Conservation (phyloP, 257 asterid genomes). For the Echites panduratus region DNA sequence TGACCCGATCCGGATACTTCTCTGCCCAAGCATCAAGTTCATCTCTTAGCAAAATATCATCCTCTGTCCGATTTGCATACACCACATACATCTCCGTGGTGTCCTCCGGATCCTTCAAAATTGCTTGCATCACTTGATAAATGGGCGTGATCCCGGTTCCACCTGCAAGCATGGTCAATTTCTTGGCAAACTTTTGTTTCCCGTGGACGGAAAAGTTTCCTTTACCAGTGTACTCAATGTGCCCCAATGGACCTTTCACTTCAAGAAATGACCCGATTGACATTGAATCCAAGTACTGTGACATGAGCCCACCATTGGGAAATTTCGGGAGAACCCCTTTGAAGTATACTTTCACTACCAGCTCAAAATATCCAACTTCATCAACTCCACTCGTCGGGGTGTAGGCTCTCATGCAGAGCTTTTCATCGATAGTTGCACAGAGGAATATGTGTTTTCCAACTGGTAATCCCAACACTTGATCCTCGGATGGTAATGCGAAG, state of each 20-base stretch:
- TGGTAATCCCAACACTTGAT: slow-evolving; percentile 64
- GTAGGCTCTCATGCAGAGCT: slow-evolving; percentile 93
- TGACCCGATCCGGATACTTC: slow-evolving; percentile 46
- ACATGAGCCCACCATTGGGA: slow-evolving; percentile 87
- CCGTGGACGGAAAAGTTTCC: slow-evolving; percentile 63
- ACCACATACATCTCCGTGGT: slow-evolving; percentile 66
- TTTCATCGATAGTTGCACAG: slow-evolving; percentile 55
- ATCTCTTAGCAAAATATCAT: slow-evolving; percentile 58
- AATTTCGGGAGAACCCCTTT: slow-evolving; percentile 64
- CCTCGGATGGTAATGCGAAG: slow-evolving; percentile 61
- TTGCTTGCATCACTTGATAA: slow-evolving; percentile 85
- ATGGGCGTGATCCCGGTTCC: slow-evolving; percentile 91
- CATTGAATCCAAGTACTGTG: slow-evolving; percentile 59
- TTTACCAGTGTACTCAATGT: slow-evolving; percentile 68
- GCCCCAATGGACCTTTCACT: slow-evolving; percentile 85
- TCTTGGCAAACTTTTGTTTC: slow-evolving; percentile 54
- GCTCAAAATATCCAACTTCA: slow-evolving; percentile 62
- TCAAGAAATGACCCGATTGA: slow-evolving; percentile 50
- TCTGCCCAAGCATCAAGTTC: slow-evolving; percentile 87
- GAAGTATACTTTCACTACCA: slow-evolving; percentile 71
- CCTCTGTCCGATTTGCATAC: slow-evolving; percentile 86
- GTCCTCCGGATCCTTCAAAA: slow-evolving; percentile 71
- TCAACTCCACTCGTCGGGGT: slow-evolving; percentile 73
- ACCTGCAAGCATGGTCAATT: slow-evolving; percentile 83
- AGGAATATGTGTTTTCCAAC: slow-evolving; percentile 82